phyloP scores from a whole-genome alignment of 2,329 filamentous ascomycete genomes.

The Fusarium lyarnte region DNA sequence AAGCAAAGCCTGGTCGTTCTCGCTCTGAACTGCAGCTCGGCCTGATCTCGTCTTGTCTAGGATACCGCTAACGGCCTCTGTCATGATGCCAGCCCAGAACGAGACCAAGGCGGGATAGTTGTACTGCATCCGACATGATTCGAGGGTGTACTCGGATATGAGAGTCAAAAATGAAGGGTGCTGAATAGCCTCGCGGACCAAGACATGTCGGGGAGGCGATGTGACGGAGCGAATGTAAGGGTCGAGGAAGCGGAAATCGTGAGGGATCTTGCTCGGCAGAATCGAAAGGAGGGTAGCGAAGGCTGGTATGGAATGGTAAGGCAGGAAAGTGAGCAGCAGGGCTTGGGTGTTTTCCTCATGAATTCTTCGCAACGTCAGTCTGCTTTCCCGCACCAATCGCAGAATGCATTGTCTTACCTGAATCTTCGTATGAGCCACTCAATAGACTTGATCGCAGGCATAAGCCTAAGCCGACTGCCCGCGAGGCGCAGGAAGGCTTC shows the following conservation, averaged over 20 bases:
- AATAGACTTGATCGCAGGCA: constrained; percentile 87
- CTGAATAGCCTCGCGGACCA: constrained; percentile 85
- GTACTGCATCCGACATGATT: constrained; percentile 74
- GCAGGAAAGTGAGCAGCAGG: constrained; percentile 86
- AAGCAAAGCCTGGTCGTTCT: constrained; percentile 83
- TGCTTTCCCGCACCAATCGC: not conserved
- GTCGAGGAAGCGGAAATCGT: constrained; percentile 82
- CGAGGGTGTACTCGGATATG: constrained; percentile 82
- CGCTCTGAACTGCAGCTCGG: constrained; percentile 76
- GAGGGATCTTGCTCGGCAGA: constrained; percentile 77
- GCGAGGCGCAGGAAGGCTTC: constrained; percentile 85
- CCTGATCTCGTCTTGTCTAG: constrained; percentile 82
- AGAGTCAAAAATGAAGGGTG: constrained; percentile 79
- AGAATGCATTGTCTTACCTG: constrained; percentile 63
- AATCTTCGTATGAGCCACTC: constrained; percentile 97
- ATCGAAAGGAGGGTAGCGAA: constrained; percentile 91
- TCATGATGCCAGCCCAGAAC: constrained; percentile 91
- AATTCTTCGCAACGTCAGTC: constrained; percentile 63
- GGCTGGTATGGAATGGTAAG: constrained; percentile 86
- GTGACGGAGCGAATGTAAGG: constrained; percentile 85
- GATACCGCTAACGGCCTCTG: constrained; percentile 85
- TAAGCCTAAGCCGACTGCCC: constrained; percentile 79
- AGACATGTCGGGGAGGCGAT: constrained; percentile 78
- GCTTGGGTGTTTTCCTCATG: constrained; percentile 89
- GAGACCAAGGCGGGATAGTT: constrained; percentile 82